phyloP scores from a whole-genome alignment of 176 grass and related monocot genomes.

The Musa schizocarpa region DNA sequence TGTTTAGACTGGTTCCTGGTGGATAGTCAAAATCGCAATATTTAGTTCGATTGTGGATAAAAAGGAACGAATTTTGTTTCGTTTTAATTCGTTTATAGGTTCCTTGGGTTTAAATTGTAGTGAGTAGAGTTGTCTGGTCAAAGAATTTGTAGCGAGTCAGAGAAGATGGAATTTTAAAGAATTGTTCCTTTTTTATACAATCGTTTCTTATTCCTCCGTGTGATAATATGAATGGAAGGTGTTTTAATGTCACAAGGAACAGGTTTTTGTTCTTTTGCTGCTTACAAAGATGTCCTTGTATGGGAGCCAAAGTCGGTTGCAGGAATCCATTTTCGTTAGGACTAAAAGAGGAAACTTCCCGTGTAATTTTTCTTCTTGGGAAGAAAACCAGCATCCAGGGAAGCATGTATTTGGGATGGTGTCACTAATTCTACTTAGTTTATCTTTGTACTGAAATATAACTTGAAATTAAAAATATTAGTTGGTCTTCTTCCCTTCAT shows the following conservation, averaged over 20 bases:
- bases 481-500: background rate
- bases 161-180: background rate
- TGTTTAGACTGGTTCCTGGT: background rate
- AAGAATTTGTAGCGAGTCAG: background rate
- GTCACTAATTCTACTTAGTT: background rate
- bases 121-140: background rate
- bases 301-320: background rate
- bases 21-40: background rate
- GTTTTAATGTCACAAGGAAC: background rate
- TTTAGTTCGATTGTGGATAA: background rate
- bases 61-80: background rate
- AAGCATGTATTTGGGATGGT: background rate
- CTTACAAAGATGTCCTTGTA: background rate
- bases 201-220: background rate
- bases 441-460: background rate
- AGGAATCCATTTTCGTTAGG: background rate
- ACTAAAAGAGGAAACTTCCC: background rate
- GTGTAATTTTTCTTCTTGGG: too few species aligned
- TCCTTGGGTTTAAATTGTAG: background rate
- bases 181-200: background rate
- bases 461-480: background rate
- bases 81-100: background rate
- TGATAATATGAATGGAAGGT: background rate
- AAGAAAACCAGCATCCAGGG: background rate
- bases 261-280: background rate